Evolutionary conservation across 495 filamentous ascomycete genomes (phyloP).

Genomic region (Penicillium maclennaniae): DNA sequence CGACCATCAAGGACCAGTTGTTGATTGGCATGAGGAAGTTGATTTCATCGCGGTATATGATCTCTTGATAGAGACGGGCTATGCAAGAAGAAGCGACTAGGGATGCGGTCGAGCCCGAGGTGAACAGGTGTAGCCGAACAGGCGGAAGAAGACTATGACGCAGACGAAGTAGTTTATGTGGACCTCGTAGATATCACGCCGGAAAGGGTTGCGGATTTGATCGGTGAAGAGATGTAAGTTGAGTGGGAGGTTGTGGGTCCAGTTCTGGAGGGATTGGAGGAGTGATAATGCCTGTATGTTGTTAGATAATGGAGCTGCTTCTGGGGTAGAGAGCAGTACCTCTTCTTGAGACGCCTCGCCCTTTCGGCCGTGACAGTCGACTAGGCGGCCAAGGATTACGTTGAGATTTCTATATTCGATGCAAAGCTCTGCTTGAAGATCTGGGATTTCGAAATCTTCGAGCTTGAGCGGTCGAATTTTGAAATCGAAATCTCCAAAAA

Average conservation of each 20-base stretch:
- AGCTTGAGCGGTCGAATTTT: background rate
- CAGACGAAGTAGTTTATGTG: conserved; percentile 11
- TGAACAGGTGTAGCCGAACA: conserved; percentile 2
- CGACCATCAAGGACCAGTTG: conserved; percentile 13
- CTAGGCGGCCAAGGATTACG: conserved; percentile 4
- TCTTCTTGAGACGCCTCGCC: background rate
- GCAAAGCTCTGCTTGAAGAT: background rate
- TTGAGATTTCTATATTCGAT: conserved; percentile 5
- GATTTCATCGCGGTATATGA: conserved; percentile 4
- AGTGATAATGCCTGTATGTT: background rate
- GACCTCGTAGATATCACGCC: conserved; percentile 2
- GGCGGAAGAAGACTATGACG: conserved; percentile 7
- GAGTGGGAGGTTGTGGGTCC: background rate
- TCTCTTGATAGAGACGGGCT: conserved; percentile 5
- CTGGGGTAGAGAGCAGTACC: background rate
- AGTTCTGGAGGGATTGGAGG: conserved; percentile 3
- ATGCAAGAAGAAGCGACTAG: conserved; percentile 8
- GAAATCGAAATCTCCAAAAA: conserved; percentile 1
- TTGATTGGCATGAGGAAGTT: conserved; percentile 10
- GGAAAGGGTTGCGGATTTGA: background rate
- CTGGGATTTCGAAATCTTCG: background rate
- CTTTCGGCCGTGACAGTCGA: conserved; percentile 1
- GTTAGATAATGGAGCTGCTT: background rate
- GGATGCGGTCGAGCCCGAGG: background rate
- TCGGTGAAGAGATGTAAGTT: background rate